Conservation (phyloP, 495 filamentous ascomycete species). For the Neurospora tetraspora region DNA sequence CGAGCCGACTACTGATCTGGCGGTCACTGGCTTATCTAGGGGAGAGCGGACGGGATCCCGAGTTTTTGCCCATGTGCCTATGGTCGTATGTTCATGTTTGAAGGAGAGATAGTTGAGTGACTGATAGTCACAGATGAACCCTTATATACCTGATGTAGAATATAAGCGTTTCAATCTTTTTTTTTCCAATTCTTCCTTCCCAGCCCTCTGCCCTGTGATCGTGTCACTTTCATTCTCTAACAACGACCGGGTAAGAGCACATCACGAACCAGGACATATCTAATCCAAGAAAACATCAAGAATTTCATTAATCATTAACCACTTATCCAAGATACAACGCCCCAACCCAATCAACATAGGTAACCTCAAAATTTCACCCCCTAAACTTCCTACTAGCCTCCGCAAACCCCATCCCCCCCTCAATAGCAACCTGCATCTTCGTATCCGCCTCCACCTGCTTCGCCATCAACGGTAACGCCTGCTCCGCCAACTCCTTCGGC, state of each 20-base stretch:
- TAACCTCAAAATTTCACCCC: slow-evolving; percentile 1
- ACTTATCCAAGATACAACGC: neutral
- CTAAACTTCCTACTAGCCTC: slow-evolving; percentile 43
- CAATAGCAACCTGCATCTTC: slow-evolving; percentile 41
- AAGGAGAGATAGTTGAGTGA: no score
- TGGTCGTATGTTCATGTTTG: neutral
- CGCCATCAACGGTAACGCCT: slow-evolving; percentile 37
- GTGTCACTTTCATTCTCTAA: neutral
- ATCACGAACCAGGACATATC: neutral
- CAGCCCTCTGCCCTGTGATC: neutral
- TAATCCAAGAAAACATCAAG: neutral
- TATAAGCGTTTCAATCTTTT: neutral
- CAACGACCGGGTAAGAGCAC: neutral
- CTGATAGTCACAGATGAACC: neutral
- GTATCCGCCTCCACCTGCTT: slow-evolving; percentile 45
- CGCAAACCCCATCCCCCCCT: slow-evolving; percentile 38
- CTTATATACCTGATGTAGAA: neutral
- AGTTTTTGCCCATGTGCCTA: neutral
- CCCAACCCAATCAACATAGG: neutral
- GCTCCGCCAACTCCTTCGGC: slow-evolving; percentile 34
- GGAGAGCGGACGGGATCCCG: neutral
- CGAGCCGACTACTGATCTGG: no score
- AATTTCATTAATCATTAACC: neutral
- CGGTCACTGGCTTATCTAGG: no score
- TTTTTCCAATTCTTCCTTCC: no score